Conservation (phyloP, 2,329 filamentous ascomycete genomes). For the Fusarium sacchari region DNA sequence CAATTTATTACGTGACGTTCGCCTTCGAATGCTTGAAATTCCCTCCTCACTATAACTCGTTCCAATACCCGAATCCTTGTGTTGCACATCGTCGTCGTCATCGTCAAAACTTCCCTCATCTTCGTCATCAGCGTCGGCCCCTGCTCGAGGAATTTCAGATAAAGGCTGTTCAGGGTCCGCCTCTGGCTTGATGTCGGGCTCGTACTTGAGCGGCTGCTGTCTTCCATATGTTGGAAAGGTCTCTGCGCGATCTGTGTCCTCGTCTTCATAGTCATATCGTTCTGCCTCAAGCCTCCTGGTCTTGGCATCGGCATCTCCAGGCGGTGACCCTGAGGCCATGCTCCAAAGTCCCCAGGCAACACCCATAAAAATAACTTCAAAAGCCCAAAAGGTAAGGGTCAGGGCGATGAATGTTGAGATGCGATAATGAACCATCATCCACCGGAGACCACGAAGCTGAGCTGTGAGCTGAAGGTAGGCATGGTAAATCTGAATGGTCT, state of each 20-base stretch:
- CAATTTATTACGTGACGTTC: slow-evolving; percentile 41
- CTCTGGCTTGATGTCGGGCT: slow-evolving; percentile 52
- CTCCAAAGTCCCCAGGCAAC: slow-evolving; percentile 70
- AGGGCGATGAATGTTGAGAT: slow-evolving; percentile 75
- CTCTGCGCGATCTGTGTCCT: slow-evolving; percentile 55
- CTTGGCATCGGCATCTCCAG: slow-evolving; percentile 14
- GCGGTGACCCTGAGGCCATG: slow-evolving; percentile 45
- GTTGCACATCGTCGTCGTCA: slow-evolving; percentile 43
- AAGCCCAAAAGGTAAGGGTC: slow-evolving; percentile 78
- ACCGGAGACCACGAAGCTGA: slow-evolving; percentile 78
- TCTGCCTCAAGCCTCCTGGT: slow-evolving; percentile 8
- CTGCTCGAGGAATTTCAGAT: slow-evolving; percentile 48
- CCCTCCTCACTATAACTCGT: slow-evolving; percentile 62
- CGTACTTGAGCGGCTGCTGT: slow-evolving; percentile 54
- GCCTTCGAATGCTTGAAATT: slow-evolving; percentile 45
- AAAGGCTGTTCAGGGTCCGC: slow-evolving; percentile 43
- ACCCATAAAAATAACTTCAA: slow-evolving; percentile 74
- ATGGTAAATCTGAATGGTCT: slow-evolving; percentile 79
- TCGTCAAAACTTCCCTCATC: slow-evolving; percentile 50
- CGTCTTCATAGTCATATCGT: slow-evolving; percentile 43
- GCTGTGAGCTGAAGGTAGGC: slow-evolving; percentile 76
- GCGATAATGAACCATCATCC: slow-evolving; percentile 88
- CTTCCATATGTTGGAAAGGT: slow-evolving; percentile 56
- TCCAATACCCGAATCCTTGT: slow-evolving; percentile 61
- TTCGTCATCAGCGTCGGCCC: slow-evolving; percentile 60